A percentile compares a stretch with the other conserved stretches of the same genome.
phyloP scores from a whole-genome alignment of 2,329 filamentous ascomycete genomes.

The Penicillium sp. region DNA sequence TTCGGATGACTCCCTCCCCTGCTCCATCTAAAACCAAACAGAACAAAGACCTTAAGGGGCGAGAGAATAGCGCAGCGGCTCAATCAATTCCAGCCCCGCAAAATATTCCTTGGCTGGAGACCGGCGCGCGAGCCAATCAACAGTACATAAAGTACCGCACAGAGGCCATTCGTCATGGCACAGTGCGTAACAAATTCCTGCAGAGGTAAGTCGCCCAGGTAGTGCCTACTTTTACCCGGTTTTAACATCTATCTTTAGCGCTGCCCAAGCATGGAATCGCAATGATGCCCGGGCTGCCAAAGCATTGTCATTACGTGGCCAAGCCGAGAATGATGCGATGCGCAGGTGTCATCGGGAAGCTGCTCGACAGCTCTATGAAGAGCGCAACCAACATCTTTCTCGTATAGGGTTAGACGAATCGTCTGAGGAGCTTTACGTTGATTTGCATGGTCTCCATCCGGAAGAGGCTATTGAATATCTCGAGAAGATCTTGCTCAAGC shows the following conservation, averaged over 20 bases:
- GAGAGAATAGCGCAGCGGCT: slow-evolving; percentile 75
- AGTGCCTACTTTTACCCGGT: neutral
- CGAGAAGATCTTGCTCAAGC: slow-evolving; percentile 79
- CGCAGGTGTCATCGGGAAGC: slow-evolving; percentile 93
- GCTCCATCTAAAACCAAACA: slow-evolving; percentile 54
- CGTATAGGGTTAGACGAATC: slow-evolving; percentile 43
- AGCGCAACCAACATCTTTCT: slow-evolving; percentile 71
- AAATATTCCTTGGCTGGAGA: slow-evolving; percentile 95
- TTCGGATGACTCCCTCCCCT: slow-evolving; percentile 92
- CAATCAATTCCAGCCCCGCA: slow-evolving; percentile 82
- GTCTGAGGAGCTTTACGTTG: slow-evolving; percentile 78
- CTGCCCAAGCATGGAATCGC: slow-evolving; percentile 96
- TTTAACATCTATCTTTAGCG: slow-evolving; percentile 53
- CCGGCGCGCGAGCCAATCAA: slow-evolving; percentile 83
- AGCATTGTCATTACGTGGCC: slow-evolving; percentile 85
- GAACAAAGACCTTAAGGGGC: slow-evolving; percentile 60
- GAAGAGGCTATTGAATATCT: slow-evolving; percentile 96
- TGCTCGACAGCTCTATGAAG: slow-evolving; percentile 85
- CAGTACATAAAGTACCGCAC: slow-evolving; percentile 91
- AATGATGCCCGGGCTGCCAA: slow-evolving; percentile 96
- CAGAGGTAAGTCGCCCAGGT: slow-evolving; percentile 64
- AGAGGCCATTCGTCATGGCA: slow-evolving; percentile 96
- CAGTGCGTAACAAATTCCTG: slow-evolving; percentile 91
- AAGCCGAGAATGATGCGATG: slow-evolving; percentile 97
- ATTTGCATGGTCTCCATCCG: slow-evolving; percentile 96